Evolutionary conservation across 1,284 basidiomycete genomes (phyloP).

Genomic region (Tylopilus sp.): DNA sequence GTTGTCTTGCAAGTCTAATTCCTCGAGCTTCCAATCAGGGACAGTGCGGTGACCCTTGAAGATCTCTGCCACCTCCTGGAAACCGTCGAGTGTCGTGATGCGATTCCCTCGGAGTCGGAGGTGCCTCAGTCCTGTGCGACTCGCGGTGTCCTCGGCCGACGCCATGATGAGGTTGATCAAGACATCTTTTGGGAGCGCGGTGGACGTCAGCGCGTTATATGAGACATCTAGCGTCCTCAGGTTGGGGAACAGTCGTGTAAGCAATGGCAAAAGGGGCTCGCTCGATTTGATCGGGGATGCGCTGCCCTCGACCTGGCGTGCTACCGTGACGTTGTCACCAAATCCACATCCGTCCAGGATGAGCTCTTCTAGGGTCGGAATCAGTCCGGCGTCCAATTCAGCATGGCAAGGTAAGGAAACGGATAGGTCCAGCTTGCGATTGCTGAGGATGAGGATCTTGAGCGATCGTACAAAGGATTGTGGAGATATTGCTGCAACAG

Average conservation of each 20-base stretch:
- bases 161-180: constrained; percentile 51
- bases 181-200: constrained; percentile 44
- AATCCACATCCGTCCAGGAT: constrained; percentile 68
- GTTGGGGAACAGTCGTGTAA: constrained; percentile 64
- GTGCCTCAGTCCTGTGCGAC: constrained; percentile 54
- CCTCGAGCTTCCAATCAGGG: constrained; percentile 68
- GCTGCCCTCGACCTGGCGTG: constrained; percentile 30
- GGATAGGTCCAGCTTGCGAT: constrained; percentile 60
- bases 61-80: constrained; percentile 52
- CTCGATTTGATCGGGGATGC: constrained; percentile 40
- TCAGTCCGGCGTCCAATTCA: constrained; percentile 37
- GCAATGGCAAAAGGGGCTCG: constrained; percentile 52
- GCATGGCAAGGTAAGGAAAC: constrained; percentile 50
- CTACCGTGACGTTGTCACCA: constrained; percentile 49
- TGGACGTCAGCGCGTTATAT: constrained; percentile 62
- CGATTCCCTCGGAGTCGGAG: constrained; percentile 66
- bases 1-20: constrained; percentile 76
- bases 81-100: constrained; percentile 56
- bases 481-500: constrained; percentile 53
- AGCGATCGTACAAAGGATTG: constrained; percentile 63
- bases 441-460: constrained; percentile 56
- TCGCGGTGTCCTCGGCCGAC: constrained; percentile 15
- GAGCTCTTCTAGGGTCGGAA: constrained; percentile 69
- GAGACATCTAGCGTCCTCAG: constrained; percentile 65
- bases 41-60: constrained; percentile 64